phyloP scores from a whole-genome alignment of 148 eudicot species.

The Rhododendron ovatum region DNA sequence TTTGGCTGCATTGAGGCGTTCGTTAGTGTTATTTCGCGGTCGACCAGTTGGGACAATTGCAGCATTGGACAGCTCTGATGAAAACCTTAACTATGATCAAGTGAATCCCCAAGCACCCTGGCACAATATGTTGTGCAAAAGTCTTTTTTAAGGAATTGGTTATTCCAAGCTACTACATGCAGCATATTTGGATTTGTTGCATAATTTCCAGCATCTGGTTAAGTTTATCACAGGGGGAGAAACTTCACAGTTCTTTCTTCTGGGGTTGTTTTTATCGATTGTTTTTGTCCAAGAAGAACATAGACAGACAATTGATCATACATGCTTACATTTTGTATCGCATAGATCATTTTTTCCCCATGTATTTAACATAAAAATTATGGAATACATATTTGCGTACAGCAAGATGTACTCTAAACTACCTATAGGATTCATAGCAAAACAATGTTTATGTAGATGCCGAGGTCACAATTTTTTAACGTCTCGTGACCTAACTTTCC shows the following conservation, averaged over 20 bases:
- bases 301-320: not conserved
- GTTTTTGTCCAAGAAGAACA: not conserved
- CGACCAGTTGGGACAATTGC: slow-evolving; percentile 96
- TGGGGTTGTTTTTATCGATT: not conserved
- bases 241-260: not conserved
- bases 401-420: too few species aligned
- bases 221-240: not conserved
- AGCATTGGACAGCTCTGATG: slow-evolving; percentile 70
- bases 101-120: slow-evolving; percentile 26
- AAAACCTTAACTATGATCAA: slow-evolving; percentile 91
- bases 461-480: too few species aligned
- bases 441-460: too few species aligned
- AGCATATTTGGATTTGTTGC: not conserved
- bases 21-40: slow-evolving; percentile 81
- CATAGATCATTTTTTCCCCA: not conserved
- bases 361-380: too few species aligned
- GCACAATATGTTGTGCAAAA: not conserved
- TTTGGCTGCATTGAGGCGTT: too few species aligned
- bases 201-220: not conserved
- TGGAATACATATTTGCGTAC: too few species aligned
- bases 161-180: not conserved
- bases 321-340: not conserved
- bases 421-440: too few species aligned
- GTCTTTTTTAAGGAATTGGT: not conserved
- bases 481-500: too few species aligned